Percentiles rank a stretch among this genome's conserved stretches.
Evolutionary conservation across 495 filamentous ascomycete species (phyloP).

Genomic region (Clohesyomyces aquaticus): DNA sequence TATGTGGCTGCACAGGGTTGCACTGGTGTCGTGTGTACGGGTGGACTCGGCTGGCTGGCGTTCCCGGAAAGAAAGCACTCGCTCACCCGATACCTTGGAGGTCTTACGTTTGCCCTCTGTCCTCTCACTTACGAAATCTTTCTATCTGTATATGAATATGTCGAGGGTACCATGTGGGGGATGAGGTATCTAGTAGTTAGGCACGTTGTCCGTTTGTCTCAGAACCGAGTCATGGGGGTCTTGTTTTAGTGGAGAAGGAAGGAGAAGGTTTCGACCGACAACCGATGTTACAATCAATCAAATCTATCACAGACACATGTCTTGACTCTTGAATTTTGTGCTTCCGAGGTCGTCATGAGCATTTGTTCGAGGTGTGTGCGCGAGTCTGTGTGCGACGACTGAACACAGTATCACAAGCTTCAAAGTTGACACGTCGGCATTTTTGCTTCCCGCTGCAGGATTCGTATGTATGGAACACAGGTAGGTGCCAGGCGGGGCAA

Average conservation of each 20-base stretch:
- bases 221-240: too few relatives aligned
- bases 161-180: neutral
- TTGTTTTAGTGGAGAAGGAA: too few relatives aligned
- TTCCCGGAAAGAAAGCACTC: neutral
- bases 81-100: slow-evolving; percentile 1
- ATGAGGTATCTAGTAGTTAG: neutral
- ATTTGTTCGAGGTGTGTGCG: too few relatives aligned
- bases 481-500: too few relatives aligned
- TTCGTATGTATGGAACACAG: neutral
- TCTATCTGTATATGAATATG: slow-evolving; percentile 11
- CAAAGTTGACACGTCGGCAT: neutral
- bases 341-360: too few relatives aligned
- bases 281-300: too few relatives aligned
- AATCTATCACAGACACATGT: too few relatives aligned
- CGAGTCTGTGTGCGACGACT: neutral
- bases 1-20: neutral
- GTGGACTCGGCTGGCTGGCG: neutral
- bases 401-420: neutral
- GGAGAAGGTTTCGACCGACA: too few relatives aligned
- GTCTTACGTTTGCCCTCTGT: neutral
- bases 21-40: neutral
- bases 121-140: slow-evolving; percentile 16
- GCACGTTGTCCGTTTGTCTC: neutral
- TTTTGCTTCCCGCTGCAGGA: neutral
- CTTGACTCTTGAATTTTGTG: too few relatives aligned